These are phyloP conservation scores for Gliomastix tumulicola DNA, from an alignment of 2,329 filamentous ascomycete species.

Conservation along the genomic window DNA sequence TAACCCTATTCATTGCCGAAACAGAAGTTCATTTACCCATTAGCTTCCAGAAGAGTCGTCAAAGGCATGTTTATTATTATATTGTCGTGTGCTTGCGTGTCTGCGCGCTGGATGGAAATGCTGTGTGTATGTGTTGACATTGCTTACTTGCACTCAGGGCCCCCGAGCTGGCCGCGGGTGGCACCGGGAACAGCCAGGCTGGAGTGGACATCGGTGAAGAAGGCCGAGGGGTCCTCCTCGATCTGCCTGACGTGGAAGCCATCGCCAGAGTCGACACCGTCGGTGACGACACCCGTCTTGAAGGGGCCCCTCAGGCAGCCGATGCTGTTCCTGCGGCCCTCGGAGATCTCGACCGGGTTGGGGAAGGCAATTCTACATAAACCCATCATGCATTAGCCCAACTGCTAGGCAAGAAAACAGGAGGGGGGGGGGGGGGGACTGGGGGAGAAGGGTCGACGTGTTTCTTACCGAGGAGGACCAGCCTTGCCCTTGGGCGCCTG, in stretches of 20 bases:
- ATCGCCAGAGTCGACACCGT: constrained; percentile 20
- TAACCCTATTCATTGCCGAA: no score
- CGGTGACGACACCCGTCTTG: constrained; percentile 18
- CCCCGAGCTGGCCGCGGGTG: constrained; percentile 43
- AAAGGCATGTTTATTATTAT: no score
- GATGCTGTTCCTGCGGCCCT: constrained; percentile 26
- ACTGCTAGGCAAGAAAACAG: no score
- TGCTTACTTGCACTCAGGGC: no score
- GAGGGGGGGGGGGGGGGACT: not conserved
- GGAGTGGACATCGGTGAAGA: constrained; percentile 48
- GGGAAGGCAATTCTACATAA: constrained; percentile 40
- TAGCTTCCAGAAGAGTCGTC: no score
- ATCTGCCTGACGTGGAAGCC: constrained; percentile 44
- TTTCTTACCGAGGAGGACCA: constrained; percentile 37
- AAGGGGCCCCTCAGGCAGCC: constrained; percentile 32
- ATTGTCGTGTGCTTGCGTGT: no score
- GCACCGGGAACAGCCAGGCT: constrained; percentile 39
- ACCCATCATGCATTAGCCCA: no score
- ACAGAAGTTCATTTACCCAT: no score
- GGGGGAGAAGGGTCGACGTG: no score
- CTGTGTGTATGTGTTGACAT: no score
- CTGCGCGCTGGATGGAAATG: no score
- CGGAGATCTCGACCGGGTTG: constrained; percentile 28
- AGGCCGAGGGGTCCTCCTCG: constrained; percentile 38
- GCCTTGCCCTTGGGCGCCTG: constrained; percentile 33